Base-by-base conservation (phyloP, 31 red algal genomes). In the Endocladia muricata region DNA sequence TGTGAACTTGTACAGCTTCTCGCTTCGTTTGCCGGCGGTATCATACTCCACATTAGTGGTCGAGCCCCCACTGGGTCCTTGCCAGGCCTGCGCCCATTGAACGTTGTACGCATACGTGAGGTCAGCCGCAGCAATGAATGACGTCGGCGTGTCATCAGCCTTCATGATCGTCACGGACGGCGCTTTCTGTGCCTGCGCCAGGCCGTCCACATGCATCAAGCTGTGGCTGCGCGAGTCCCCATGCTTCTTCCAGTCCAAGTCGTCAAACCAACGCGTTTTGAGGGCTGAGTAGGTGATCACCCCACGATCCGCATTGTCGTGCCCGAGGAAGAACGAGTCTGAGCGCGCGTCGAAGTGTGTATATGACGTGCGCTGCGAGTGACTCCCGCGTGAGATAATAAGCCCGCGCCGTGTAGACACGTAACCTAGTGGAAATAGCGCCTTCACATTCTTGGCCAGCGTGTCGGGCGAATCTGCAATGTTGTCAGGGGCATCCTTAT, bases 61-160 rank as follows among this genome's bases (percentile, higher is more conserved):
- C 2, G 61, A 69, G 2, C 61, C 61, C 1, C 37, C 58, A 29
- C 47, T 76, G 2, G 60, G 47, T 3, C 62, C 60, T 19, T 76
- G 70, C 70, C 72, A 72, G 2, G 64, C 62, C 41, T 62, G 33
- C 5, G 73, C 74, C 74, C 84, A 79, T 28, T 88, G 73, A 4
- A 69, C 26, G 28, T 88, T 88, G 52, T 79, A 88, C 3, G 64
- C 64, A 55, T 88, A 88, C 19, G 73, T 70, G n/a, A 88, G 41
- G 48, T 88, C 74, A n/a, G 74, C 84, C 6, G 84, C 49, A 23
- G 84, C 64, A 4, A 88, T 76, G 28, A 30, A 51, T 13, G 40
- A 34, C 22, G 36, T 23, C 31, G 6, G n/a, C 35, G 29, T 61
- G 43, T 85, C 82, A 5, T 44, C 59, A 0, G 38, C 64, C 19